Conservation (phyloP, 495 filamentous ascomycete species). For the Penicillium antarcticum region DNA sequence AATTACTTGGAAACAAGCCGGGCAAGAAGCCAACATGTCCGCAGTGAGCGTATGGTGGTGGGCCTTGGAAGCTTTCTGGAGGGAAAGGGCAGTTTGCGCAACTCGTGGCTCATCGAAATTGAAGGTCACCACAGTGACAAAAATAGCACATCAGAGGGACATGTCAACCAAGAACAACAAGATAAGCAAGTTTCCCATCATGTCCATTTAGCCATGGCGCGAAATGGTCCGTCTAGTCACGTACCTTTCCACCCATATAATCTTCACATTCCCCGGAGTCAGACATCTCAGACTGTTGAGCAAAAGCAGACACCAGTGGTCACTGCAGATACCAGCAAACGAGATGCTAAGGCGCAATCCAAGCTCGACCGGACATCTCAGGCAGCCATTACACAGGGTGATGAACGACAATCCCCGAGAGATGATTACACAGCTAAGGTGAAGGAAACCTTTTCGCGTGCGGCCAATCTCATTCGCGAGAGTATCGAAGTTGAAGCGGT, state of each 20-base stretch:
- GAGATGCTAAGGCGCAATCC: not conserved
- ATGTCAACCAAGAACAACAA: slow-evolving; percentile 15
- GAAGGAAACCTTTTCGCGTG: slow-evolving; percentile 27
- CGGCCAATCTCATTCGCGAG: slow-evolving; percentile 48
- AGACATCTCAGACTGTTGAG: not conserved
- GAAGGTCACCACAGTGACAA: not conserved
- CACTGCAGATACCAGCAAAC: not conserved
- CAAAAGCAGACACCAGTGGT: not conserved
- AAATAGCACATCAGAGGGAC: slow-evolving; percentile 4
- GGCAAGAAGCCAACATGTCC: slow-evolving; percentile 6
- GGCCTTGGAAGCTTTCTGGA: slow-evolving; percentile 18
- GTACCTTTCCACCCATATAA: slow-evolving; percentile 4
- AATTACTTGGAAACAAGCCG: slow-evolving; percentile 8
- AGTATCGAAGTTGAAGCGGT: slow-evolving; percentile 48
- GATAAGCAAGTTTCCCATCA: slow-evolving; percentile 11
- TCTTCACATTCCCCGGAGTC: not conserved
- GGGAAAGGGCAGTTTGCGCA: slow-evolving; percentile 16
- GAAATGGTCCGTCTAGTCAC: not conserved
- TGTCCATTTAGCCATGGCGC: not conserved
- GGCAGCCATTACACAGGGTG: not conserved
- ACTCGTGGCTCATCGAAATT: slow-evolving; percentile 8
- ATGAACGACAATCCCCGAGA: not conserved
- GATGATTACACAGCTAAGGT: slow-evolving; percentile 1
- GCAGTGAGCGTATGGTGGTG: slow-evolving; percentile 19
- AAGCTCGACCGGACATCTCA: not conserved